Percentiles rank a stretch among this genome's conserved stretches.
These are phyloP conservation scores for Medicago ruthenica DNA, from an alignment of 306 rosid genomes.

Conservation along the genomic window DNA sequence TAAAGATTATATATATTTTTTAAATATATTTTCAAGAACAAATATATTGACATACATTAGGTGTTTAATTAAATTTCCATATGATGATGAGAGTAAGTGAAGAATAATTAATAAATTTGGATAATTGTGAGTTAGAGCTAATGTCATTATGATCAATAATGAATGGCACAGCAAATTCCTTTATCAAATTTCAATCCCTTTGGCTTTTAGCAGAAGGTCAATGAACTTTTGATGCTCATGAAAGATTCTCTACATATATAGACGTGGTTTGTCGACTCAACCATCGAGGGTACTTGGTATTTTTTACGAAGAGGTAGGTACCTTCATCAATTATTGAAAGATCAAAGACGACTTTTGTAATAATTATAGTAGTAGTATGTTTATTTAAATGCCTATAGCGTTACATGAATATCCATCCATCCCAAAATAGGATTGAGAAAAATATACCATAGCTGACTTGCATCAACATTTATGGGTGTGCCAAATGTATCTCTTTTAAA, in stretches of 20 bases:
- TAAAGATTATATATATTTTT: too few relatives aligned
- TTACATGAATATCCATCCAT: conserved; percentile 9
- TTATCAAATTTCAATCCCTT: neutral
- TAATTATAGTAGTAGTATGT: neutral
- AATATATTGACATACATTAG: too few relatives aligned
- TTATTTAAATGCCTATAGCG: conserved; percentile 6
- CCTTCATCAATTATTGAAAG: conserved; percentile 26
- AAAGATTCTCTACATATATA: conserved; percentile 24
- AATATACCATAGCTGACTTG: neutral
- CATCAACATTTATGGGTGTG: neutral
- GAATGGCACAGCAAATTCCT: too few relatives aligned
- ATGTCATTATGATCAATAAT: too few relatives aligned
- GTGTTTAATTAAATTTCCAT: too few relatives aligned
- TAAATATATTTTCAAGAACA: too few relatives aligned
- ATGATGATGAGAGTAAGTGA: too few relatives aligned
- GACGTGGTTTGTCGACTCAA: conserved; percentile 24
- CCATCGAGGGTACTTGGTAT: neutral
- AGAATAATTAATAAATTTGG: too few relatives aligned
- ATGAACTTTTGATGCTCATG: conserved; percentile 14
- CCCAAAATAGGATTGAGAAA: neutral
- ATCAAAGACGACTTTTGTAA: neutral
- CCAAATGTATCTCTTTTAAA: too few relatives aligned
- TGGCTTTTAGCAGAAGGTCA: neutral
- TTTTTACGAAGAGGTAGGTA: too few relatives aligned
- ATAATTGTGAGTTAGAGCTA: too few relatives aligned